Evolutionary conservation across 1,284 basidiomycete genomes (phyloP), one percentile per base, ranked within the genome.

Genomic region (Wallemia ichthyophaga): DNA sequence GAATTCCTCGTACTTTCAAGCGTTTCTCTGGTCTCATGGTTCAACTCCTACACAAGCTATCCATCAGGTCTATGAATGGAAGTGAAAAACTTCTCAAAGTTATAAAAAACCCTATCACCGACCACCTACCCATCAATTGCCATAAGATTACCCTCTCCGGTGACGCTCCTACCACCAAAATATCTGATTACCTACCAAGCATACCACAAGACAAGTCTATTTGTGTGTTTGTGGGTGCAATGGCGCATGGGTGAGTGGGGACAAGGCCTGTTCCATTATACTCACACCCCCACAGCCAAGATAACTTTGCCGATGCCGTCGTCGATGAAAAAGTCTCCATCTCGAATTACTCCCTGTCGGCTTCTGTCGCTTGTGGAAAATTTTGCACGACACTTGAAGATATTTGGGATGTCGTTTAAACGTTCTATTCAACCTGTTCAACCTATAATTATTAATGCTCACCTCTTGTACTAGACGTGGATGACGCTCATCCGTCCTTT

Each of bases 1-100:
- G 92, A 62, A 99, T 99, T 66, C 92, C 92, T 11, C 76, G 92
- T 63, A 99, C 92, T 5, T 98, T 99, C 72, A 99, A 99, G 73
- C 81, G 92, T 5, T 99, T 99, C 73, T 88, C 85, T 61, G 92
- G 92, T 33, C 73, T 99, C 61, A 99, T 99, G 94, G 92, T 99
- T 1, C 92, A 99, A 80, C 77, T 99, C 1, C 76, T 99, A 11
- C 94, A 98, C 73, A 91, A 88, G 66, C 77, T 98, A 26, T 86
- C 82, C 60, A 99, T 99, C 65, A 78, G 92, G 58, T 87, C 87
- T 54, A 88, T 94, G 56, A 92, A 94, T 66, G 92, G 92, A 0
- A 83, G 86, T 1, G 92, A 99, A 70, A 96, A 96, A 71, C 74
- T 99, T 17, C 76, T 99, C 60, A 88, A 92, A 69, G 91, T 98